A percentile compares a stretch with the other conserved stretches of the same genome.
Conservation (phyloP, 768 basidiomycete species). For the Pleurotus sapidus region DNA sequence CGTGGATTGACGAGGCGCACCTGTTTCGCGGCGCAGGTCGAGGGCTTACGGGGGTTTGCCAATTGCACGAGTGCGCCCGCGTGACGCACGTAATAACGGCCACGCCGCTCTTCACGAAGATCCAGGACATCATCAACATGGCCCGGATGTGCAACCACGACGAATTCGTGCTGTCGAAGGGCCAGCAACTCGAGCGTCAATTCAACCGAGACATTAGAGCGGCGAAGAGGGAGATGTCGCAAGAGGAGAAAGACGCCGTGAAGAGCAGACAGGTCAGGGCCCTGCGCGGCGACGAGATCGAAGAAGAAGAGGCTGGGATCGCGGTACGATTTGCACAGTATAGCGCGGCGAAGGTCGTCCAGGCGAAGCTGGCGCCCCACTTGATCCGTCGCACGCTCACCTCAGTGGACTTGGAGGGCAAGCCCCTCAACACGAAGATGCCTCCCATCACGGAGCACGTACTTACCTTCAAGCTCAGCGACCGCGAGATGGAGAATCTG, state of each 20-base stretch:
- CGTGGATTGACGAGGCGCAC: constrained; percentile 12
- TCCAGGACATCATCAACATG: constrained; percentile 7
- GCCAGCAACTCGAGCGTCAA: background rate
- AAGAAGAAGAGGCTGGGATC: too few relatives aligned
- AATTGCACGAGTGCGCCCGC: background rate
- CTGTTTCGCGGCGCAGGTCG: constrained; percentile 8
- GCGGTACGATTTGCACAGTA: background rate
- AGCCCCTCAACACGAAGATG: background rate
- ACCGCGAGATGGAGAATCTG: background rate
- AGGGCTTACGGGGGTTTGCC: constrained; percentile 6
- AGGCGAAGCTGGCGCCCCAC: background rate
- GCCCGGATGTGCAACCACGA: background rate
- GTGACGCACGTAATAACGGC: constrained; percentile 6
- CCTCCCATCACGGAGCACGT: background rate
- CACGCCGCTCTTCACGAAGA: constrained; percentile 7
- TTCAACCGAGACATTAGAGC: background rate
- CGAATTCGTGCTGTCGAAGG: background rate
- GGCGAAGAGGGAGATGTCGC: background rate
- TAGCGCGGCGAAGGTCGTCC: background rate
- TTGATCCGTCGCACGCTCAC: background rate
- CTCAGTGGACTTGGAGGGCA: background rate
- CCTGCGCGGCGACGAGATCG: too few relatives aligned
- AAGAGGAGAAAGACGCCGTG: too few relatives aligned
- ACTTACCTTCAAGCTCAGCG: background rate
- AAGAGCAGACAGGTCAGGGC: too few relatives aligned